Conservation (phyloP, 106 monocot genomes). For the Agapanthus africanus region DNA sequence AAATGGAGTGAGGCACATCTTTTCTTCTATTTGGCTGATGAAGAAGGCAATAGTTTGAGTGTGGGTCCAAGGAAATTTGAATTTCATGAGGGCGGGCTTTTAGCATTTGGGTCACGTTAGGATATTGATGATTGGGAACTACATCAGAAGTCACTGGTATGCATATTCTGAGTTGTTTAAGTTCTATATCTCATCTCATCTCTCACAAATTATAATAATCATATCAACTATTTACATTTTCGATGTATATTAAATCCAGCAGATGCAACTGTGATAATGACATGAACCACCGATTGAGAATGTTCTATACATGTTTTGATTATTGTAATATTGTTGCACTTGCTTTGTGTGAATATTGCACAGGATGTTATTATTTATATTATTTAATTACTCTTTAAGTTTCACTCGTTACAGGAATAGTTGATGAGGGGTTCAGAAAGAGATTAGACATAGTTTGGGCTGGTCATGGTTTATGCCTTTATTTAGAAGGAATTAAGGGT, state of each 20-base stretch:
- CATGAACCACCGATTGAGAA: background rate
- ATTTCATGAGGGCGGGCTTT: constrained; percentile 33
- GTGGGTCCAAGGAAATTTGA: constrained; percentile 22
- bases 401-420: background rate
- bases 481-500: background rate
- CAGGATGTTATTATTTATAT: background rate
- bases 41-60: constrained; percentile 55
- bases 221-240: background rate
- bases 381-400: background rate
- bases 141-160: constrained; percentile 64
- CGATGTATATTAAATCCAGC: background rate
- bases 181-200: background rate
- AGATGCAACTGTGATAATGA: background rate
- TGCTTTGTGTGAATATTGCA: background rate
- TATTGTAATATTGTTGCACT: background rate
- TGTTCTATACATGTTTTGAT: background rate
- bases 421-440: constrained; percentile 3
- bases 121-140: constrained; percentile 87
- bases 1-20: constrained; percentile 39
- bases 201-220: background rate
- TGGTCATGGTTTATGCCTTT: background rate
- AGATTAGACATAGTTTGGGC: background rate
- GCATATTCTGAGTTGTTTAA: background rate
- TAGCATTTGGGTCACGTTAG: constrained; percentile 58
- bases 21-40: constrained; percentile 92